phyloP scores from a whole-genome alignment of 257 asterid genomes.

The Scutellaria galericulata region DNA sequence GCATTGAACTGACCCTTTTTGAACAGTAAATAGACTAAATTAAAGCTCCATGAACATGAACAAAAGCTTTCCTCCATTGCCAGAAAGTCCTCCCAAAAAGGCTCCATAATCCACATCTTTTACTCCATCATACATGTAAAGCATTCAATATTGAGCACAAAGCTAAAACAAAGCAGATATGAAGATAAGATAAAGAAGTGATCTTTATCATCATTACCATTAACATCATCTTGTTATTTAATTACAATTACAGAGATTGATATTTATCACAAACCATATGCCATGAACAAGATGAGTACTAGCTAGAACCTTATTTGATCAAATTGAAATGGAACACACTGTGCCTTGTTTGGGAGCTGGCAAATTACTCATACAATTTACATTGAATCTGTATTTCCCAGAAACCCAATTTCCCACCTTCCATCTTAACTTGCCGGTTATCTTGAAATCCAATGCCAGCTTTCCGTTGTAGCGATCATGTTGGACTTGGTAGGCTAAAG shows the following conservation, averaged over 20 bases:
- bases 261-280: neutral
- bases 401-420: slow-evolving; percentile 75
- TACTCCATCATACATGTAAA: slow-evolving; percentile 18
- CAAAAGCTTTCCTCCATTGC: neutral
- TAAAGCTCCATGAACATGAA: neutral
- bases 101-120: slow-evolving; percentile 18
- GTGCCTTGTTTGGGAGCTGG: slow-evolving; percentile 47
- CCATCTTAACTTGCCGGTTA: slow-evolving; percentile 62
- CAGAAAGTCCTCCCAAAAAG: slow-evolving; percentile 2
- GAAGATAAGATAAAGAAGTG: neutral
- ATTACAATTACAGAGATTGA: neutral
- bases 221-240: neutral
- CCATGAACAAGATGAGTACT: too few relatives aligned
- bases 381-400: slow-evolving; percentile 55
- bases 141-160: slow-evolving; percentile 17
- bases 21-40: too few relatives aligned
- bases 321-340: slow-evolving; percentile 61
- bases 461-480: slow-evolving; percentile 49
- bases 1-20: too few relatives aligned
- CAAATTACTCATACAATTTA: slow-evolving; percentile 51
- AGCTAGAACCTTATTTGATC: neutral
- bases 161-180: neutral
- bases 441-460: slow-evolving; percentile 46
- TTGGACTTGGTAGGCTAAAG: slow-evolving; percentile 50
- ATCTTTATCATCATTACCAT: slow-evolving; percentile 9